Conservation (phyloP, 176 grass and related monocot species). For the Oryza rufipogon region DNA sequence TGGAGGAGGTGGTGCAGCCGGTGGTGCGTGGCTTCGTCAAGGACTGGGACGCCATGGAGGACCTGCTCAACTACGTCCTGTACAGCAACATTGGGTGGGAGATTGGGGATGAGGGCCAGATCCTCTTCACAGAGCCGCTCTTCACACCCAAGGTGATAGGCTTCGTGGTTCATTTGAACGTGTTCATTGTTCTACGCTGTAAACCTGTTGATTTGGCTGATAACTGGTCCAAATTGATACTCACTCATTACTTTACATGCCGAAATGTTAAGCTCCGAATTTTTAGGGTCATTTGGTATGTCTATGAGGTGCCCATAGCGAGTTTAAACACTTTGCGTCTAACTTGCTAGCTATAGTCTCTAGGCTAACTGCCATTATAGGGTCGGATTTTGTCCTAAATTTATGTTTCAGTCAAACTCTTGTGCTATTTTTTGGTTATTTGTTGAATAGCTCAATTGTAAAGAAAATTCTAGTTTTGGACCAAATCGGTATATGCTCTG, state of each 20-base stretch:
- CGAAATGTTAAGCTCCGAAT: neutral
- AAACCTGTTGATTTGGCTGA: neutral
- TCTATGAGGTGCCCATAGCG: neutral
- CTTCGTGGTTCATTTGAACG: neutral
- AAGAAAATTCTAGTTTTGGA: neutral
- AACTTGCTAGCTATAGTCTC: neutral
- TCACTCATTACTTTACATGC: neutral
- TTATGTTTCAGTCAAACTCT: neutral
- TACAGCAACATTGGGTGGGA: constrained; percentile 95
- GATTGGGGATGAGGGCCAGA: constrained; percentile 96
- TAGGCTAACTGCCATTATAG: neutral
- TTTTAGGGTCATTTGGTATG: neutral
- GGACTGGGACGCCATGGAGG: constrained; percentile 98
- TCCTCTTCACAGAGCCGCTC: constrained; percentile 90
- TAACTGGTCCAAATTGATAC: neutral
- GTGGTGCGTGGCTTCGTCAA: constrained; percentile 91
- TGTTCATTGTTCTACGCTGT: neutral
- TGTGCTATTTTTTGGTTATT: neutral
- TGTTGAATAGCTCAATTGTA: neutral
- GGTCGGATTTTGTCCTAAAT: neutral
- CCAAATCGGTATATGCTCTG: neutral
- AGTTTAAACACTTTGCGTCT: constrained; percentile 1
- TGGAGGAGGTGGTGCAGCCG: constrained; percentile 78
- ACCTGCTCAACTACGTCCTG: constrained; percentile 81
- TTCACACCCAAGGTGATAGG: constrained; percentile 81